Evolutionary conservation across 2,329 filamentous ascomycete species (phyloP), one percentile per base, ranked within the genome.

Genomic region (Sarocladium kiliense): DNA sequence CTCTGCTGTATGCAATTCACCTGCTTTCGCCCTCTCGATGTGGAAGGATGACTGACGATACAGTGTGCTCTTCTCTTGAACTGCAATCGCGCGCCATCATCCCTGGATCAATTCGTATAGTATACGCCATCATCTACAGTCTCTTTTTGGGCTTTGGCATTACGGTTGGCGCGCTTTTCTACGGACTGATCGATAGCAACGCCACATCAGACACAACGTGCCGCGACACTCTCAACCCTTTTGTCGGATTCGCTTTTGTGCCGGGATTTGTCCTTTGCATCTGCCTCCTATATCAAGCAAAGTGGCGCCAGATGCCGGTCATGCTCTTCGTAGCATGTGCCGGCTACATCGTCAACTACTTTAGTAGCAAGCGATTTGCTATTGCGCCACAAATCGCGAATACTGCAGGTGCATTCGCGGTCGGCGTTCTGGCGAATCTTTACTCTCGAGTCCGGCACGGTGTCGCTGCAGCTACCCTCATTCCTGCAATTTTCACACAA

Each of bases 311-410:
- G 66, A 82, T 87, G 61, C 89, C 89, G 0, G 77, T 88, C 54
- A 93, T 93, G 88, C 71, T 89, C 2, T 37, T 85, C 47, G 89
- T 94, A 55, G 82, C 88, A 1, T 81, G 88, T 56, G 77, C 81
- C 0, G 89, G 89, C 2, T 93, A 91, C 65, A 71, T 89, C 2
- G 86, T 90, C 61, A 92, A 88, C 66, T 91, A 82, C 71, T 91
- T 88, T 71, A 84, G 81, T 47, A 80, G 81, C 16, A 74, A 78
- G 23, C 82, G 77, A 39, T 90, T 93, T 65, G 72, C 76, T 5
- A 82, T 79, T 23, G 89, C 88, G 58, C 83, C 87, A 0, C 88
- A 92, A 64, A 82, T 94, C 42, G 84, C 86, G 55, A 91, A 88
- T 65, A 89, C 87, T 0, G 77, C 93, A 3, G 88, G 88, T 27